Conservation (phyloP, 2,329 filamentous ascomycete species). For the Neofusicoccum kwambonambiense region DNA sequence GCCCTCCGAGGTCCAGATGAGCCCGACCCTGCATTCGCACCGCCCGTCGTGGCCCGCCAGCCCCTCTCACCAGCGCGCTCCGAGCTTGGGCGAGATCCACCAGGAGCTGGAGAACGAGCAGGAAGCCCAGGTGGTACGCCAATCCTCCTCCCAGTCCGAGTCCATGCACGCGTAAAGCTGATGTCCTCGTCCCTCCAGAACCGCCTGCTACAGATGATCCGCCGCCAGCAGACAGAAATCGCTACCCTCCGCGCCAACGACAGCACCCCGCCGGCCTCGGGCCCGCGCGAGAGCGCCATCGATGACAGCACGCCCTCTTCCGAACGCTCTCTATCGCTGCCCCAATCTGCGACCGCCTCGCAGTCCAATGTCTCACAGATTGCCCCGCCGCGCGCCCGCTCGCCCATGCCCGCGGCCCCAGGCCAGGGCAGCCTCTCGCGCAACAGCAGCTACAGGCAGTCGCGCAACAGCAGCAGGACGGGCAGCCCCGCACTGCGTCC, state of each 20-base stretch:
- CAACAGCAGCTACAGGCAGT: conserved; percentile 43
- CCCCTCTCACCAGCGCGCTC: conserved; percentile 64
- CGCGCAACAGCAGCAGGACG: conserved; percentile 38
- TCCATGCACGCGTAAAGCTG: background rate
- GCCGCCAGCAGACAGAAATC: conserved; percentile 70
- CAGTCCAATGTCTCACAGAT: conserved; percentile 37
- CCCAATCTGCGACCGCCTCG: conserved; percentile 35
- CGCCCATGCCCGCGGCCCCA: conserved; percentile 28
- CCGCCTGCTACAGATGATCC: conserved; percentile 73
- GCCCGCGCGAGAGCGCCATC: conserved; percentile 37
- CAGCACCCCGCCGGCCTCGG: conserved; percentile 14
- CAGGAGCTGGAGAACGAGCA: conserved; percentile 78
- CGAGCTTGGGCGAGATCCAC: conserved; percentile 73
- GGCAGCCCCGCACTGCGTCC: conserved; percentile 52
- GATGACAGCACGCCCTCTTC: conserved; percentile 54
- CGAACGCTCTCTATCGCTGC: conserved; percentile 46
- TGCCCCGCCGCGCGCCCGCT: conserved; percentile 44
- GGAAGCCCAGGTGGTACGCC: conserved; percentile 69
- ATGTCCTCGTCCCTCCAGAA: conserved; percentile 51
- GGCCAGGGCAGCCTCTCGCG: conserved; percentile 38
- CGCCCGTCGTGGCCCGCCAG: conserved; percentile 44
- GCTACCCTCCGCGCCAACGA: conserved; percentile 52
- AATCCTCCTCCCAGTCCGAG: background rate
- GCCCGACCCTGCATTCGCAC: conserved; percentile 31
- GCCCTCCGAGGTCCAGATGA: conserved; percentile 67